Evolutionary conservation across 192 early-diverging fungal genomes (phyloP).

Genomic region (Coemansia sp.): DNA sequence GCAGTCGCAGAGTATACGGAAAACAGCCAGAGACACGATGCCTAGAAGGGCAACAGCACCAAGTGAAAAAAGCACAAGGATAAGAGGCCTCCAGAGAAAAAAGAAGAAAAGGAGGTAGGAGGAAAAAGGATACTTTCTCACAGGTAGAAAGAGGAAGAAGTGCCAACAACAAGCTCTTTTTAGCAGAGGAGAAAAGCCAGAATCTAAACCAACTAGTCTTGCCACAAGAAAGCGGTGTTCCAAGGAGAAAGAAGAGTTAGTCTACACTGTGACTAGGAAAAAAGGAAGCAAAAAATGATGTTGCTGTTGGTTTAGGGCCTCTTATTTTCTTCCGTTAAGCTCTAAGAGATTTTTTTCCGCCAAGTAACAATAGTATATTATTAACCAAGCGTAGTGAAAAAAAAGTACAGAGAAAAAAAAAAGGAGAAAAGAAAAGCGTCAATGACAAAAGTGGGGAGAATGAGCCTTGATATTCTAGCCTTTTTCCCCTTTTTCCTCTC

Average conservation of each 20-base stretch:
- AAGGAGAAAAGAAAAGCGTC: constrained; percentile 27
- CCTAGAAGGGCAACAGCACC: too few species aligned
- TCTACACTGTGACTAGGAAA: background rate
- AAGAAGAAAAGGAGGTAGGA: background rate
- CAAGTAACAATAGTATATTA: constrained; percentile 31
- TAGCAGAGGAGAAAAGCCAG: background rate
- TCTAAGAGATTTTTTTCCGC: constrained; percentile 21
- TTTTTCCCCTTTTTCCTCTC: constrained; percentile 6
- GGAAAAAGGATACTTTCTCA: background rate
- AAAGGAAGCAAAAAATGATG: background rate
- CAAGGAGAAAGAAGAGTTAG: background rate
- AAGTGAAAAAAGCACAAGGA: background rate
- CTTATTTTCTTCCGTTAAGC: background rate
- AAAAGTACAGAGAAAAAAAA: constrained; percentile 38
- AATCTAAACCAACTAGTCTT: background rate
- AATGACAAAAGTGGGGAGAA: background rate
- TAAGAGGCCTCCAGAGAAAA: background rate
- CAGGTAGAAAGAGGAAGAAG: background rate
- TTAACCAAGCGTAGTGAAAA: constrained; percentile 29
- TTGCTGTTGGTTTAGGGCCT: background rate
- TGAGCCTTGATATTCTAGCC: constrained; percentile 3
- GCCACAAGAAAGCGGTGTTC: background rate
- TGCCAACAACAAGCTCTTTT: background rate
- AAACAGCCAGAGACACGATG: too few species aligned
- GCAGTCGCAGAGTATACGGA: background rate